Base-by-base conservation (phyloP, 2,329 filamentous ascomycete genomes). In the Claviceps fusiformis region DNA sequence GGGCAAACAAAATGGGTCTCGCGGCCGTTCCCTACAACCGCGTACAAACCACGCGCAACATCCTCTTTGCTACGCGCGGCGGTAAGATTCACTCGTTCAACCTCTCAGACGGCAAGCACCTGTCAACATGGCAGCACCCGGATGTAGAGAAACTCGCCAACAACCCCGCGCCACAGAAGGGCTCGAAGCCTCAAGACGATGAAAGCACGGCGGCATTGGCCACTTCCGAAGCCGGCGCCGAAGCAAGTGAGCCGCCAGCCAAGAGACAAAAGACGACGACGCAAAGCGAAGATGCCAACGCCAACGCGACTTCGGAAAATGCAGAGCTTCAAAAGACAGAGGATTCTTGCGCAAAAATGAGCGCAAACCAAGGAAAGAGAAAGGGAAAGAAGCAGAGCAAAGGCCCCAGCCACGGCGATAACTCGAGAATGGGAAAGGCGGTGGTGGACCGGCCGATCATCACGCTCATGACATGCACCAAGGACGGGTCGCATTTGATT, bases 1-100 rank as follows among this genome's bases (percentile, higher is more conserved):
- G 3, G 7, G 11, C 11, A 41, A 43, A 15, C 24, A 17, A 48
- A 2, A 57, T 57, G 56, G 55, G 50, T 51, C 41, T 57, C 50
- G 52, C 27, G 10, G n/a, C 44, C 8, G 65, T 79, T 56, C 84
- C 85, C n/a, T 86, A 86, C 62, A 85, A 86, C 62, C 79, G 81
- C 61, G 69, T 89, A 50, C 74, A 76, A 59, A 75, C 70, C 41
- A 71, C 72, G 57, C 78, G 78, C 49, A 68, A 76, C 60, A 69
- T 86, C 24, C 68, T 96, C 19, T 77, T 95, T 61, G 87, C 86
- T 43, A 87, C 88, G 31, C 83, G 83, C 58, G 89, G 88, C 15
- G 79, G 84, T 50, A 80, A 77, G 62, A 80, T 96, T 54, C 79
- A 88, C 63, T 80, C 82, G 2, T 85, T 89, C 66, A 75, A 75